phyloP scores from a whole-genome alignment of 805 yeast species.

The Cyberlindnera euphorbiae region DNA sequence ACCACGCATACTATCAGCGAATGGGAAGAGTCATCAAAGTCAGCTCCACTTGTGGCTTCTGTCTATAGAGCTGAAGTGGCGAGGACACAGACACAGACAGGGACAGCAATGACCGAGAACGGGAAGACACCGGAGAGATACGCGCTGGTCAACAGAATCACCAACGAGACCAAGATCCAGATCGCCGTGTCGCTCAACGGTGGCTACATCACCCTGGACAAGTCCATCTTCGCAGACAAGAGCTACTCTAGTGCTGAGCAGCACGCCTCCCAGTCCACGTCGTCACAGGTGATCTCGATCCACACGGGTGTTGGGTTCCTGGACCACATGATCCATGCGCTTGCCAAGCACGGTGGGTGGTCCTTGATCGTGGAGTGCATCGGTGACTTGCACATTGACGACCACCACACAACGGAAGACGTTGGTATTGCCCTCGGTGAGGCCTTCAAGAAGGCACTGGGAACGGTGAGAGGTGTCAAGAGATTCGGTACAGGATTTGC shows the following conservation, averaged over 20 bases:
- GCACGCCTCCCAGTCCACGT: conserved; percentile 67
- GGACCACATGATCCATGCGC: conserved; percentile 96
- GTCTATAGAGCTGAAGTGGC: too few species aligned
- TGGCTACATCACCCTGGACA: conserved; percentile 62
- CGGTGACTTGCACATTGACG: conserved; percentile 95
- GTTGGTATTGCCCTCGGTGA: conserved; percentile 88
- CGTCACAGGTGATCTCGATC: conserved; percentile 68
- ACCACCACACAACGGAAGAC: conserved; percentile 96
- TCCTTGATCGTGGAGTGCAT: conserved; percentile 81
- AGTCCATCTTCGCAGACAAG: conserved; percentile 46
- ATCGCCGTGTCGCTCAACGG: conserved; percentile 83
- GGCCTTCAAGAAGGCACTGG: conserved; percentile 87
- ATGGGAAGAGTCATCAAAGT: conserved; percentile 1
- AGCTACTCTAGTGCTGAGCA: conserved; percentile 30
- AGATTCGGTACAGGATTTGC: conserved; percentile 93
- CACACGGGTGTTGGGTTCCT: conserved; percentile 93
- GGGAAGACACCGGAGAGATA: conserved; percentile 23
- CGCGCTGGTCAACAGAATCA: conserved; percentile 47
- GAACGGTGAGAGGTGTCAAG: conserved; percentile 84
- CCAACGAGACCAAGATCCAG: conserved; percentile 93
- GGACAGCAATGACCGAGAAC: conserved; percentile 1
- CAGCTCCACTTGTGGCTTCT: neutral
- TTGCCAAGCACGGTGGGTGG: conserved; percentile 98
- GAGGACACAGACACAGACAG: neutral
- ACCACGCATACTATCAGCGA: neutral